Percentiles rank a stretch among this genome's conserved stretches.
phyloP scores from a whole-genome alignment of 2,329 filamentous ascomycete genomes.

The Gremmenia infestans region DNA sequence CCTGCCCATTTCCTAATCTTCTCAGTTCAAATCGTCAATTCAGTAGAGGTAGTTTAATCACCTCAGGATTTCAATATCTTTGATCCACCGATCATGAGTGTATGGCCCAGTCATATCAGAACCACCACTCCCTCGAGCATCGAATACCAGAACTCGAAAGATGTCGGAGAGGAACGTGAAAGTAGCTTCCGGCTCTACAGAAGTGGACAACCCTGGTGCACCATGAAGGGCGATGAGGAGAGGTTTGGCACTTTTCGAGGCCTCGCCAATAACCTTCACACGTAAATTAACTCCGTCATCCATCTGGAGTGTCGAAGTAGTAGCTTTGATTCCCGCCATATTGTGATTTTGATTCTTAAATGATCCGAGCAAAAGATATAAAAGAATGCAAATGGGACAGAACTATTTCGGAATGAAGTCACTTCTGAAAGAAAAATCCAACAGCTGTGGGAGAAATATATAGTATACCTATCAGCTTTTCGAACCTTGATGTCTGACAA shows the following conservation, averaged over 20 bases:
- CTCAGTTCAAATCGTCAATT: not conserved
- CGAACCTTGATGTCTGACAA: too few relatives aligned
- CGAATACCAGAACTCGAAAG: slow-evolving; percentile 1
- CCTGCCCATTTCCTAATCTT: not conserved
- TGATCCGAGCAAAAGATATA: too few relatives aligned
- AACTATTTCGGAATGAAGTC: too few relatives aligned
- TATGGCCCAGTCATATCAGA: slow-evolving; percentile 1
- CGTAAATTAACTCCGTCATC: not conserved
- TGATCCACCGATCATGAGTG: slow-evolving; percentile 4
- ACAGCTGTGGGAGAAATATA: too few relatives aligned
- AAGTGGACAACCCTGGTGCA: not conserved
- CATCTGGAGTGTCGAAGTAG: not conserved
- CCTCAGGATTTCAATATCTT: slow-evolving; percentile 3
- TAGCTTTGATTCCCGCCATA: not conserved
- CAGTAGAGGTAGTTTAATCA: not conserved
- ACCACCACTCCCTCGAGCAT: slow-evolving; percentile 1
- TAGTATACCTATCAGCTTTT: too few relatives aligned
- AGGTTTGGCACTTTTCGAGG: not conserved
- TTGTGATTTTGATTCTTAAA: too few relatives aligned
- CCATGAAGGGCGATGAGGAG: not conserved
- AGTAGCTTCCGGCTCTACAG: not conserved
- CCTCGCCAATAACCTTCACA: not conserved
- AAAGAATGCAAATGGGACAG: too few relatives aligned
- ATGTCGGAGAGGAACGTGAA: not conserved
- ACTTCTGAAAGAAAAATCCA: too few relatives aligned